phyloP scores from a whole-genome alignment of 177 flowering plant species.

The Vitis hybrid region DNA sequence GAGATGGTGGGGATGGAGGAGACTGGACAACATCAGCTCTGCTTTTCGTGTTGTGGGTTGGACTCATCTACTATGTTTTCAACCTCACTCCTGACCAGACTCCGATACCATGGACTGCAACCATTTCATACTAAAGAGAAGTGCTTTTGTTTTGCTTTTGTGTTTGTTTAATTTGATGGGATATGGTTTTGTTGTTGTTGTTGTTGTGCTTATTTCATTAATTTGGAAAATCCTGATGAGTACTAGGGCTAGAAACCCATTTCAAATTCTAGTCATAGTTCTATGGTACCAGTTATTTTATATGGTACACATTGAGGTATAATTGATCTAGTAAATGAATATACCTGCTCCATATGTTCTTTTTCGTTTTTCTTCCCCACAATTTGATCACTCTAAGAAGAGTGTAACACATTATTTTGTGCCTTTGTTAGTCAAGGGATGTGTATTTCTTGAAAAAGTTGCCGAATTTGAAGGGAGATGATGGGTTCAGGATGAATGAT shows the following conservation, averaged over 20 bases:
- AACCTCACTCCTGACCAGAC: slow-evolving; percentile 81
- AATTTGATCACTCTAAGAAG: no score
- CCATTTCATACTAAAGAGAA: no score
- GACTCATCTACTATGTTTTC: slow-evolving; percentile 77
- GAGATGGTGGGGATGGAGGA: slow-evolving; percentile 37
- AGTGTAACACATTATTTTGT: no score
- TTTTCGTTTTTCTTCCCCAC: no score
- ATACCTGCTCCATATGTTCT: no score
- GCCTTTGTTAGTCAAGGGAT: slow-evolving; percentile 59
- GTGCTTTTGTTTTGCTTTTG: no score
- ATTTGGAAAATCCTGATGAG: neutral
- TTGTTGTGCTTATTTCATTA: neutral
- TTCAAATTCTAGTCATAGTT: no score
- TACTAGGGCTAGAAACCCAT: no score
- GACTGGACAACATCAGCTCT: slow-evolving; percentile 86
- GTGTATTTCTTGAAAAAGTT: slow-evolving; percentile 79
- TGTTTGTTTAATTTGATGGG: neutral
- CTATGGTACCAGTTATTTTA: no score
- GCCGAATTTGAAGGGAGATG: slow-evolving; percentile 75
- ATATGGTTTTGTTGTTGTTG: neutral
- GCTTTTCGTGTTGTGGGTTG: slow-evolving; percentile 73
- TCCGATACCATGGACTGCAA: slow-evolving; percentile 47
- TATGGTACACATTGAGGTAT: no score
- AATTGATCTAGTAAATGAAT: no score
- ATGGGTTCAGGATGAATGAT: slow-evolving; percentile 87